Base-by-base conservation (phyloP, 2,329 filamentous ascomycete species). In the Hypoxylon sp. region DNA sequence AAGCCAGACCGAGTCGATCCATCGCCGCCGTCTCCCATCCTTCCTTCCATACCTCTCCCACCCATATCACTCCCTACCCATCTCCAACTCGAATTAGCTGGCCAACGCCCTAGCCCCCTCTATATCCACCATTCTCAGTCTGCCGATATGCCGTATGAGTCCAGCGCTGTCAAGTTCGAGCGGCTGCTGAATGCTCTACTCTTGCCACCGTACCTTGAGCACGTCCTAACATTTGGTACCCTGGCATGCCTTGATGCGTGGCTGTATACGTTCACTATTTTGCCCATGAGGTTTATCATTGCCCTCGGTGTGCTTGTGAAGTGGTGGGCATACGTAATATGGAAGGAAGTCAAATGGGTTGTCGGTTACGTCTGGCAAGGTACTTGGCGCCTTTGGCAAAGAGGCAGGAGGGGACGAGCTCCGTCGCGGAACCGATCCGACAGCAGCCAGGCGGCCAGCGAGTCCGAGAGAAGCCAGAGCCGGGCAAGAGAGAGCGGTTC, bases 241-340 rank as follows among this genome's bases (percentile, higher is more conserved):
- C 81, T 98, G 35, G 94, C 95, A 5, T 99, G 96, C 80, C 84
- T 99, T 5, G 96, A 99, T 78, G 92, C 95, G 1, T 99, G 95
- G 94, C 87, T 99, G 1, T 96, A 98, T 81, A 97, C 94, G 0
- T 97, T 99, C 74, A 99, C 96, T 0, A 97, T 99, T 48, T 84
- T 99, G 0, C 96, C 96, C 0, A 86, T 99, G 66, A 88, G 96
- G 2, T 98, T 99, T 74, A 79, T 92, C 59, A 92, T 94, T 65
- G 95, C 96, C 0, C 75, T 95, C 0, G 89, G 88, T 19, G 90
- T 98, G 2, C 82, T 99, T 26, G 79, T 89, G 9, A 87, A 88
- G 67, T 98, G 94, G 86, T 97, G 93, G 93, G 85, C 80, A 1
- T 88, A 91, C 35, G 88, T 94, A 22, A 73, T 95, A 1, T 84